Evolutionary conservation across 2,329 filamentous ascomycete genomes (phyloP).

Genomic region (Cryphonectria naterciae): DNA sequence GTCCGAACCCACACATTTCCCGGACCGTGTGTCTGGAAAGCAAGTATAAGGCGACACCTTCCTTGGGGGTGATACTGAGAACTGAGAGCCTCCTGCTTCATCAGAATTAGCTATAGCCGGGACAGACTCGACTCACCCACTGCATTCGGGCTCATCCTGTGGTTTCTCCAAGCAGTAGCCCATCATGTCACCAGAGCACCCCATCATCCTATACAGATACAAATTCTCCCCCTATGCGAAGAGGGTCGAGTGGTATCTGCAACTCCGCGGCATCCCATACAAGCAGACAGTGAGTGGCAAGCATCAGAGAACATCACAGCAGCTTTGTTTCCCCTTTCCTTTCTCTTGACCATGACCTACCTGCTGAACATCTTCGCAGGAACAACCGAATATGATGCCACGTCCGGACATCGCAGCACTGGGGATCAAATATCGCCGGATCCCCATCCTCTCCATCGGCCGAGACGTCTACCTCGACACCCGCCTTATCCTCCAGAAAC

Average conservation of each 20-base stretch:
- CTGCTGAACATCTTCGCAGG: slow-evolving; percentile 43
- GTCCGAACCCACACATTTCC: neutral
- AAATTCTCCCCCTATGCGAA: slow-evolving; percentile 66
- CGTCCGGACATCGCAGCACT: slow-evolving; percentile 66
- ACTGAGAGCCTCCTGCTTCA: neutral
- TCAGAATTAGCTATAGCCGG: neutral
- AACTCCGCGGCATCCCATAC: slow-evolving; percentile 67
- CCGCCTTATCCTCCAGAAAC: slow-evolving; percentile 67
- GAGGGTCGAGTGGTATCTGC: slow-evolving; percentile 69
- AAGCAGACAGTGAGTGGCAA: slow-evolving; percentile 64
- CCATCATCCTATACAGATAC: slow-evolving; percentile 71
- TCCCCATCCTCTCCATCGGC: slow-evolving; percentile 69
- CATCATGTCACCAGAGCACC: slow-evolving; percentile 23
- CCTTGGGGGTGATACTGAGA: neutral
- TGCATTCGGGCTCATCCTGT: neutral
- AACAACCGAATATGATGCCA: slow-evolving; percentile 69
- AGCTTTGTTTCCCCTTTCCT: neutral
- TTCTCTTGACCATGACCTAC: neutral
- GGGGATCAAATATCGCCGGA: slow-evolving; percentile 69
- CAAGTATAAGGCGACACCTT: neutral
- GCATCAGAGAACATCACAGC: slow-evolving; percentile 4
- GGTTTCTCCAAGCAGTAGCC: neutral
- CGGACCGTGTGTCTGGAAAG: neutral
- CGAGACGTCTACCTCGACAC: slow-evolving; percentile 72
- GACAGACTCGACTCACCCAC: neutral